A percentile compares a stretch with the other conserved stretches of the same genome.
These are phyloP conservation scores for Artemisia annua DNA, from an alignment of 129 eudicot species.

Conservation along the genomic window DNA sequence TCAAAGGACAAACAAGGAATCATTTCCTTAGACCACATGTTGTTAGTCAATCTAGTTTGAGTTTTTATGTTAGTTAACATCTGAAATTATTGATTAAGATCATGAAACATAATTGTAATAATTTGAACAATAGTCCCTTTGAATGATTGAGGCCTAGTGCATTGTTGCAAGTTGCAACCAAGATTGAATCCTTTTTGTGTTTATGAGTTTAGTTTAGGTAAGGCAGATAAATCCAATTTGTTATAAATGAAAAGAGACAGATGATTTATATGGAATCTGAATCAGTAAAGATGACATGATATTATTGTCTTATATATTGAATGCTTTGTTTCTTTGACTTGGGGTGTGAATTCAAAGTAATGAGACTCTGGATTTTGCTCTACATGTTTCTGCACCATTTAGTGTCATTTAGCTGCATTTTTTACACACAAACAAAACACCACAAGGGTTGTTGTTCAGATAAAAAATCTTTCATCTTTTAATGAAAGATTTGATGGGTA, in stretches of 20 bases:
- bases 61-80: slow-evolving; percentile 13
- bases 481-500: slow-evolving; percentile 33
- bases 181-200: neutral
- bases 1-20: slow-evolving; percentile 39
- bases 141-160: too few relatives aligned
- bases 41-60: slow-evolving; percentile 29
- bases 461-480: slow-evolving; percentile 37
- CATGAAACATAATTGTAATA: too few relatives aligned
- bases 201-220: neutral
- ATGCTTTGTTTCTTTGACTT: slow-evolving; percentile 33
- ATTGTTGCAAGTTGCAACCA: too few relatives aligned
- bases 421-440: slow-evolving; percentile 24
- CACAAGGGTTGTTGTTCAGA: slow-evolving; percentile 17
- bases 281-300: slow-evolving; percentile 17
- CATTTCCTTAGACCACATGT: slow-evolving; percentile 41
- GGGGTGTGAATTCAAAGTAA: slow-evolving; percentile 28
- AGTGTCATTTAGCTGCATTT: slow-evolving; percentile 29
- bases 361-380: slow-evolving; percentile 32
- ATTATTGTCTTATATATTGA: slow-evolving; percentile 23
- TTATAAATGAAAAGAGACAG: neutral
- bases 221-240: neutral
- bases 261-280: neutral
- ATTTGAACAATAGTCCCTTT: too few relatives aligned
- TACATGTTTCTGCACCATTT: slow-evolving; percentile 36
- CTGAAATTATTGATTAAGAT: too few relatives aligned